These are phyloP conservation scores for Pleurostoma richardsiae DNA, from an alignment of 2,329 filamentous ascomycete species.

Conservation along the genomic window DNA sequence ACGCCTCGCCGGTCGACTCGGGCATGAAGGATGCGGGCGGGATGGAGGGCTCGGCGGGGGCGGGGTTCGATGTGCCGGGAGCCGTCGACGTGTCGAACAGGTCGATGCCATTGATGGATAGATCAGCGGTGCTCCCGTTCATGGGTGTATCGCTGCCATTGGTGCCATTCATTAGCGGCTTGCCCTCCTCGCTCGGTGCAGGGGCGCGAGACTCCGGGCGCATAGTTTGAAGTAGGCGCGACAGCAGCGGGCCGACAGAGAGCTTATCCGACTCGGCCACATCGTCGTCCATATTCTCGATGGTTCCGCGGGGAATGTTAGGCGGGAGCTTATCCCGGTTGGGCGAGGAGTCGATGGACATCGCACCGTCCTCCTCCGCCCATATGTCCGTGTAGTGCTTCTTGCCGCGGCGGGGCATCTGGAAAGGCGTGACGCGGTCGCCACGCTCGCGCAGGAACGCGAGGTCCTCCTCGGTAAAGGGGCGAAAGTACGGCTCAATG, in stretches of 20 bases:
- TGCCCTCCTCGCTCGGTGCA: slow-evolving; percentile 47
- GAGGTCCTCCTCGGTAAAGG: slow-evolving; percentile 87
- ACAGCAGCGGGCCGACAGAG: slow-evolving; percentile 80
- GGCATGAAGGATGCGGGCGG: slow-evolving; percentile 76
- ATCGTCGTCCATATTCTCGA: slow-evolving; percentile 83
- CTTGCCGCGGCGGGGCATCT: slow-evolving; percentile 80
- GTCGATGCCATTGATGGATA: slow-evolving; percentile 47
- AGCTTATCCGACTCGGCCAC: slow-evolving; percentile 85
- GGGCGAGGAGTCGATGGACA: slow-evolving; percentile 64
- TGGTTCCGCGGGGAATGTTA: slow-evolving; percentile 78
- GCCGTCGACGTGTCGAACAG: slow-evolving; percentile 32
- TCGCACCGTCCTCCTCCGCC: slow-evolving; percentile 86
- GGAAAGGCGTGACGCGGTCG: slow-evolving; percentile 76
- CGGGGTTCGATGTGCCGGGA: slow-evolving; percentile 5
- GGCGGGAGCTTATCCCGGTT: slow-evolving; percentile 63
- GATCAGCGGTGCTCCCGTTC: slow-evolving; percentile 39
- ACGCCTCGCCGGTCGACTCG: slow-evolving; percentile 69
- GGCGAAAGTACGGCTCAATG: slow-evolving; percentile 85
- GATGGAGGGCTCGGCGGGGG: slow-evolving; percentile 26
- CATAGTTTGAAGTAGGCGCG: slow-evolving; percentile 74
- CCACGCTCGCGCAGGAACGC: slow-evolving; percentile 88
- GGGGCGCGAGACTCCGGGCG: slow-evolving; percentile 64
- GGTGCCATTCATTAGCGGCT: slow-evolving; percentile 45
- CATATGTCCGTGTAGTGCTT: slow-evolving; percentile 85
- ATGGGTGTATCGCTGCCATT: slow-evolving; percentile 25